Conservation (phyloP, 106 monocot genomes). For the Narthecium ossifragum region DNA sequence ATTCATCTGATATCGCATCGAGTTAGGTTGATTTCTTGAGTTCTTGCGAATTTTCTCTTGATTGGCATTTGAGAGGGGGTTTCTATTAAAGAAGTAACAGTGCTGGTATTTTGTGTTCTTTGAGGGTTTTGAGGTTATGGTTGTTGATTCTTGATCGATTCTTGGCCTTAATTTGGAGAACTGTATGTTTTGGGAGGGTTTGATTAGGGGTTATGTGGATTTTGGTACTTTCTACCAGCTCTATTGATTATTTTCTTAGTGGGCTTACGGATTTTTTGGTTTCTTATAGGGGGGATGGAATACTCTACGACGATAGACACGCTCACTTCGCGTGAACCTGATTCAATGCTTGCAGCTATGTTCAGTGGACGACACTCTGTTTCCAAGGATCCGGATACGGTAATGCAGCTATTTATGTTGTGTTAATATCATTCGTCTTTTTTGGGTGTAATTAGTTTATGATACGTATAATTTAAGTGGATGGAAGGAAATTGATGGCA, state of each 20-base stretch:
- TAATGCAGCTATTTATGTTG: too few relatives aligned
- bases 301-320: constrained; percentile 79
- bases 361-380: constrained; percentile 79
- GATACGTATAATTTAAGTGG: too few relatives aligned
- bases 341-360: constrained; percentile 96
- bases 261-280: constrained; percentile 1
- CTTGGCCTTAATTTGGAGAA: neutral
- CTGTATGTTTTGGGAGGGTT: neutral
- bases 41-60: too few relatives aligned
- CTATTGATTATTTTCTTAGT: neutral
- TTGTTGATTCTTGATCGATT: neutral
- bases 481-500: too few relatives aligned
- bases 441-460: too few relatives aligned
- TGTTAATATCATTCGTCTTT: too few relatives aligned
- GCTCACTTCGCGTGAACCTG: constrained; percentile 75
- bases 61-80: too few relatives aligned
- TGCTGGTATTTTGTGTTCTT: neutral
- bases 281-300: constrained; percentile 63
- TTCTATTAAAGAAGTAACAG: too few relatives aligned
- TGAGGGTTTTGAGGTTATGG: neutral
- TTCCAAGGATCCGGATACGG: constrained; percentile 46
- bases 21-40: too few relatives aligned
- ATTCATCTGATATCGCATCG: too few relatives aligned
- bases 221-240: neutral
- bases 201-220: neutral